phyloP scores from a whole-genome alignment of 768 basidiomycete species.

The Scleroderma bovista region DNA sequence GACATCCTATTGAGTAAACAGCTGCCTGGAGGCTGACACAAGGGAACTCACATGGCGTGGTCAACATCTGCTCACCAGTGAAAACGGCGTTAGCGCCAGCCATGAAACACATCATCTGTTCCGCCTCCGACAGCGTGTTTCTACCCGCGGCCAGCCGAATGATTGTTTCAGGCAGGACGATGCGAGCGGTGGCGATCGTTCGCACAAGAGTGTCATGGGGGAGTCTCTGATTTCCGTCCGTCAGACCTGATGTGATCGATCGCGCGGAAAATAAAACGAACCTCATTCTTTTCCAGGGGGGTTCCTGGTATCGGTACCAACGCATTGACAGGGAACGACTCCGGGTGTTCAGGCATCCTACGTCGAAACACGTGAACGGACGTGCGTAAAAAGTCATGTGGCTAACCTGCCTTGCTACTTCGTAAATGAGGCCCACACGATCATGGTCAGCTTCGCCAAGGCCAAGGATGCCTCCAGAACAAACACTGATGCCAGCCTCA shows the following conservation, averaged over 20 bases:
- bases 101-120: constrained; percentile 98
- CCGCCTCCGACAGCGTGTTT: constrained; percentile 80
- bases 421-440: constrained; percentile 89
- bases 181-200: constrained; percentile 92
- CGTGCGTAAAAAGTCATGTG: not conserved
- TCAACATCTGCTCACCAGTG: constrained; percentile 97
- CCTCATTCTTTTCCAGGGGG: constrained; percentile 87
- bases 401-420: constrained; percentile 74
- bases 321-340: constrained; percentile 97
- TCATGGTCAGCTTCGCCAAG: constrained; percentile 89
- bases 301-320: constrained; percentile 95
- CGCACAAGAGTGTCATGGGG: constrained; percentile 79
- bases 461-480: constrained; percentile 93
- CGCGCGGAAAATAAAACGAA: constrained; percentile 23
- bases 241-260: constrained; percentile 6
- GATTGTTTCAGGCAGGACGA: constrained; percentile 87
- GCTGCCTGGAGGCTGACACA: not conserved
- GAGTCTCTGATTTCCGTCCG: constrained; percentile 51
- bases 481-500: constrained; percentile 94
- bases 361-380: constrained; percentile 3
- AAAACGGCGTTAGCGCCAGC: constrained; percentile 98
- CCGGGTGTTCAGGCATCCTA: constrained; percentile 95
- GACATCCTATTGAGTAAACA: constrained; percentile 5
- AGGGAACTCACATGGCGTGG: constrained; percentile 77
- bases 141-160: constrained; percentile 94